Evolutionary conservation across 352 stramenopile species (phyloP).

Genomic region (Phytopythium chamaehyphon): DNA sequence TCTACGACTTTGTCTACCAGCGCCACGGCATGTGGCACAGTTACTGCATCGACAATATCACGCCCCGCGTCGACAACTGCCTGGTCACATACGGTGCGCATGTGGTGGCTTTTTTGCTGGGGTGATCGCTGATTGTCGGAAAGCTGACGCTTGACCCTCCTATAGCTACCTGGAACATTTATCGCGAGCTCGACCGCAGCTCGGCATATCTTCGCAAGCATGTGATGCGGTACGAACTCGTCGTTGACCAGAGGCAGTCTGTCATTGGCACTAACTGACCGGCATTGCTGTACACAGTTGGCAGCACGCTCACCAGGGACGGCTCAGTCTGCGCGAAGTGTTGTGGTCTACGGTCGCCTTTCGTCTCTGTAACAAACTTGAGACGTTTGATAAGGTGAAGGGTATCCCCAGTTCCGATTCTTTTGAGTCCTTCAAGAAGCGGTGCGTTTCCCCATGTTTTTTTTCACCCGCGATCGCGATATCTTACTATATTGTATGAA

Average conservation of each 20-base stretch:
- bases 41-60: constrained; percentile 71
- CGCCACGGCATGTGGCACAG: constrained; percentile 85
- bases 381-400: constrained; percentile 78
- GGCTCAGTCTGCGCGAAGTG: constrained; percentile 63
- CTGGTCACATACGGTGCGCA: constrained; percentile 71
- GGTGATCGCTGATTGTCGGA: neutral
- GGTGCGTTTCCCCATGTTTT: constrained; percentile 16
- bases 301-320: constrained; percentile 68
- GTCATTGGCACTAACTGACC: neutral
- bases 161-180: constrained; percentile 79
- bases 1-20: constrained; percentile 86
- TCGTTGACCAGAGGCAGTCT: neutral
- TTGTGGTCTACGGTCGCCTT: constrained; percentile 82
- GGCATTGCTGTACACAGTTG: constrained; percentile 19
- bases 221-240: constrained; percentile 38
- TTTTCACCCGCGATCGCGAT: constrained; percentile 2
- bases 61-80: constrained; percentile 59
- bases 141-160: constrained; percentile 5
- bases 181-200: constrained; percentile 77
- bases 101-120: neutral
- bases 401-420: constrained; percentile 71
- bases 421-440: constrained; percentile 65
- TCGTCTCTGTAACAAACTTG: constrained; percentile 76
- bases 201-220: constrained; percentile 80
- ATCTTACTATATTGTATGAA: neutral